Conservation (phyloP, 2,329 filamentous ascomycete genomes). For the Talaromyces sp. region DNA sequence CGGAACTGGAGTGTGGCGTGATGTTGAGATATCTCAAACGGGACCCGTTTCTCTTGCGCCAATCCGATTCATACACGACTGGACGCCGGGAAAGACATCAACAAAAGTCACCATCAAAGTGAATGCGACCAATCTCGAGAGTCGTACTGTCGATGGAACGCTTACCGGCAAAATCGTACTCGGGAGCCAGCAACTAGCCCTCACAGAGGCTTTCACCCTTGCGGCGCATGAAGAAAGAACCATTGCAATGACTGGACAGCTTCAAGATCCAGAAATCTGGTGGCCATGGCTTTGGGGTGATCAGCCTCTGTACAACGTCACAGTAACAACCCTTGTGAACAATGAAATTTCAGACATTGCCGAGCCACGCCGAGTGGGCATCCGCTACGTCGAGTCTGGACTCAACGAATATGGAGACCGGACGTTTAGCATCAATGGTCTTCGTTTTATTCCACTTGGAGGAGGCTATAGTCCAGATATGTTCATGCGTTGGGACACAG, state of each 20-base stretch:
- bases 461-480: conserved; percentile 61
- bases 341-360: conserved; percentile 34
- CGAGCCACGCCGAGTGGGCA: conserved; percentile 46
- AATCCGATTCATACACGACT: conserved; percentile 47
- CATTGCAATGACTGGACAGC: conserved; percentile 35
- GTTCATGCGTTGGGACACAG: conserved; percentile 56
- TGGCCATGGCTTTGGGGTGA: conserved; percentile 61
- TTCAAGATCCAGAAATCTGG: conserved; percentile 54
- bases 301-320: conserved; percentile 51
- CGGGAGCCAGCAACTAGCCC: conserved; percentile 17
- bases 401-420: conserved; percentile 56
- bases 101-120: conserved; percentile 39
- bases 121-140: conserved; percentile 36
- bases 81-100: conserved; percentile 39
- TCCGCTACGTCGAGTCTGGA: conserved; percentile 53
- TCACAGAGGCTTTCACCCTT: conserved; percentile 39
- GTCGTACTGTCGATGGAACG: conserved; percentile 19
- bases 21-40: conserved; percentile 55
- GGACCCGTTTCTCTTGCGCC: conserved; percentile 49
- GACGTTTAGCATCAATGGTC: conserved; percentile 54
- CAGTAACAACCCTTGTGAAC: conserved; percentile 28
- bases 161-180: conserved; percentile 25
- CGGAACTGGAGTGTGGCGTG: conserved; percentile 61
- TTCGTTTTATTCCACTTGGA: conserved; percentile 59
- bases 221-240: conserved; percentile 39